Evolutionary conservation across 352 stramenopile species (phyloP).

Genomic region (Halophytophthora polymorphica): DNA sequence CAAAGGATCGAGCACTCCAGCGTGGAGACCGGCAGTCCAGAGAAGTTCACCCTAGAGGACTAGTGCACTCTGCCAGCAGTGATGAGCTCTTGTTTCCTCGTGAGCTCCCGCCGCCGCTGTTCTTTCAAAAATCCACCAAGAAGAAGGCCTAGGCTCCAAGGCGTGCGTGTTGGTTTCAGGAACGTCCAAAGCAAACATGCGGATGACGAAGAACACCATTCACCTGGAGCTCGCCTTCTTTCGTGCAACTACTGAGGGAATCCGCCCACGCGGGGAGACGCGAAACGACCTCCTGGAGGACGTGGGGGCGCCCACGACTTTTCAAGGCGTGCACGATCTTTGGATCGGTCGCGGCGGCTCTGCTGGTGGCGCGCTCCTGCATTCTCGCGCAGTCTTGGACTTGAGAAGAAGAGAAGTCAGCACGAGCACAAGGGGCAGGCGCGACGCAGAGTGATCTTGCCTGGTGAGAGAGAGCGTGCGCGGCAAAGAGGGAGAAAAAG

Average conservation of each 20-base stretch:
- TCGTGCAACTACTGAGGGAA: background rate
- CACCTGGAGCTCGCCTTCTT: background rate
- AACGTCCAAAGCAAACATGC: conserved; percentile 3
- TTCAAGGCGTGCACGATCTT: conserved; percentile 19
- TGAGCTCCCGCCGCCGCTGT: conserved; percentile 39
- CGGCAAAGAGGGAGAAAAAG: conserved; percentile 1
- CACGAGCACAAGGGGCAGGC: conserved; percentile 1
- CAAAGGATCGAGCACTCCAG: background rate
- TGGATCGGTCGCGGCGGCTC: background rate
- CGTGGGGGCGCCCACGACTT: conserved; percentile 8
- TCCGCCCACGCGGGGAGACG: background rate
- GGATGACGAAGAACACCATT: background rate
- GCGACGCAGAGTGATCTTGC: no score
- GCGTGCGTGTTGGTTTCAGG: background rate
- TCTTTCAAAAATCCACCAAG: conserved; percentile 33
- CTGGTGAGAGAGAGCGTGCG: background rate
- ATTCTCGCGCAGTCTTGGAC: no score
- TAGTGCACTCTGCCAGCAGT: background rate
- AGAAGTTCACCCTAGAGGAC: background rate
- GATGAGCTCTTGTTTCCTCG: conserved; percentile 16
- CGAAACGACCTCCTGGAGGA: background rate
- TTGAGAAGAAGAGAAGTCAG: conserved; percentile 16
- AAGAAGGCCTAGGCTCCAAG: conserved; percentile 12
- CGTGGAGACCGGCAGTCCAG: background rate
- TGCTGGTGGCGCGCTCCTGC: background rate